Percentiles rank a stretch among this genome's conserved stretches.
Evolutionary conservation across 495 filamentous ascomycete species (phyloP).

Genomic region (Chaetomium fimeti): DNA sequence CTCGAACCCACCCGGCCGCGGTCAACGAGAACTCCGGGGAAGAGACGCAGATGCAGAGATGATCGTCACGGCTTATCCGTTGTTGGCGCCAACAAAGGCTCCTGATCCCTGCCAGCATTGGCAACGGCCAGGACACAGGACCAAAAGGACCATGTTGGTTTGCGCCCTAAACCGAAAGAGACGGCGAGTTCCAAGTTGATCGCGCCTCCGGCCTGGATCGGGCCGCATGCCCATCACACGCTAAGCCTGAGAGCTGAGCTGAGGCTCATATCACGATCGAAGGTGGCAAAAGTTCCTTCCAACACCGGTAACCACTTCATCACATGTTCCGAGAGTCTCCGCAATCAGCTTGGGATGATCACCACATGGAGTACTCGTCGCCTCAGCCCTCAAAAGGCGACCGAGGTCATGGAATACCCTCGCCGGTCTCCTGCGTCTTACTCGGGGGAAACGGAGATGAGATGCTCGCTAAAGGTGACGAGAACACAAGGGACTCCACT

Average conservation of each 20-base stretch:
- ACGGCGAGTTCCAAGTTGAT: neutral
- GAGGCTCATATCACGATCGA: constrained; percentile 5
- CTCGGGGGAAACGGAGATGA: no score
- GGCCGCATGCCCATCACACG: constrained; percentile 8
- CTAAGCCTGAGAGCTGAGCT: neutral
- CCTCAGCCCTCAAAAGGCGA: neutral
- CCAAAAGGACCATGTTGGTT: neutral
- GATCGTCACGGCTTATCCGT: constrained; percentile 5
- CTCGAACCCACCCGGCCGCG: neutral
- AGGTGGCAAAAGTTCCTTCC: neutral
- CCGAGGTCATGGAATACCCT: no score
- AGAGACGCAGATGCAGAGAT: neutral
- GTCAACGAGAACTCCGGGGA: neutral
- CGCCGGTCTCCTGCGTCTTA: no score
- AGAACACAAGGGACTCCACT: no score
- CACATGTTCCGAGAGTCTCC: neutral
- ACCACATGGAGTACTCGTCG: neutral
- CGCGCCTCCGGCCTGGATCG: constrained; percentile 6
- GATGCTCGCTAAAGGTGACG: no score
- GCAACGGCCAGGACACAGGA: neutral
- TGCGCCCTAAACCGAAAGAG: constrained; percentile 1
- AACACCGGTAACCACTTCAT: neutral
- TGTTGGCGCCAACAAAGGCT: constrained; percentile 2
- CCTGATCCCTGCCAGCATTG: neutral
- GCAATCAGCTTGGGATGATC: neutral